phyloP scores from a whole-genome alignment of 306 rosid genomes.

The Prunus persica region DNA sequence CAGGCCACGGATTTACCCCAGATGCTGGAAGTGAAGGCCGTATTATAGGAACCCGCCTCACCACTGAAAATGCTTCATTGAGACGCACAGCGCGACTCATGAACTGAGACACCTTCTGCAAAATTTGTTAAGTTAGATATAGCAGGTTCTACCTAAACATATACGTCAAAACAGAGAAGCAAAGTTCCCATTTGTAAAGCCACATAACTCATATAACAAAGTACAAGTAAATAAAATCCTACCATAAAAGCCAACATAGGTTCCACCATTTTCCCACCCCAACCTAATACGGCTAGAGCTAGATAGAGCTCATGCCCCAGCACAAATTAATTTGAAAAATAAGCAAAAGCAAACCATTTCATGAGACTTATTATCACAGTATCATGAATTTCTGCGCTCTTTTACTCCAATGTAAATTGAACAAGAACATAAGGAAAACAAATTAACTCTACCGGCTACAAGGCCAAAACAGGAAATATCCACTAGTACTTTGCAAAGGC shows the following conservation, averaged over 20 bases:
- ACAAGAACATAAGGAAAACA: background rate
- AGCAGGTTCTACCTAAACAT: background rate
- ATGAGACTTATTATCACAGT: background rate
- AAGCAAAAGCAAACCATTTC: background rate
- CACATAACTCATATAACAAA: background rate
- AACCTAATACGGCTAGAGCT: background rate
- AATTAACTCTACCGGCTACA: background rate
- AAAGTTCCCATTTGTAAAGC: background rate
- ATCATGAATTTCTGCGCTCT: background rate
- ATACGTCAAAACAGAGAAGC: background rate
- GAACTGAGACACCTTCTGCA: slow-evolving; percentile 88
- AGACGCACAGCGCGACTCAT: slow-evolving; percentile 82
- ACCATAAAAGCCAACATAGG: background rate
- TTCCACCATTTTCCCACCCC: background rate
- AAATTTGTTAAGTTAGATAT: slow-evolving; percentile 12
- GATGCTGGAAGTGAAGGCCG: slow-evolving; percentile 86
- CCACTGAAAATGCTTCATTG: slow-evolving; percentile 94
- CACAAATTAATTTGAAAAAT: background rate
- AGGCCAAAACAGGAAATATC: background rate
- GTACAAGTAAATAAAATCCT: background rate
- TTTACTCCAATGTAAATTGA: background rate
- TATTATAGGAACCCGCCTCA: slow-evolving; percentile 76
- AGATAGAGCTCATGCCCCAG: background rate
- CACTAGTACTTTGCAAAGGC: background rate
- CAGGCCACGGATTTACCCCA: slow-evolving; percentile 77